Base-by-base conservation (phyloP, 805 yeast species). In the Lipomyces japonicus region DNA sequence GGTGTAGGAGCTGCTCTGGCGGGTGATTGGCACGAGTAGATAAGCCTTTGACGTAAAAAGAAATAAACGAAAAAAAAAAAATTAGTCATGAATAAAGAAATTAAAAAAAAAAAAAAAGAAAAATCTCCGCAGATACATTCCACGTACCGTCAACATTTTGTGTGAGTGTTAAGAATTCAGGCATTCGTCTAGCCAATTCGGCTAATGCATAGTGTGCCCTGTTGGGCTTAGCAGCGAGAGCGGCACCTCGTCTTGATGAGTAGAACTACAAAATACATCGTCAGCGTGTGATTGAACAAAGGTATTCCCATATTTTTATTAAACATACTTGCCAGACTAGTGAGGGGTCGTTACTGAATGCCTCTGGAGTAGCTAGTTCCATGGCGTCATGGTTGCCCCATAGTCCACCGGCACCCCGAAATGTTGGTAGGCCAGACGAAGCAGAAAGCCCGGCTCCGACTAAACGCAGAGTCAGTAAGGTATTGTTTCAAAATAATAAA, bases 291-390 rank as follows among this genome's bases (percentile, higher is more conserved):
- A n/a, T n/a, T n/a, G n/a, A n/a, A n/a, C n/a, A n/a, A n/a, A n/a
- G n/a, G n/a, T n/a, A n/a, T n/a, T n/a, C n/a, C n/a, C n/a, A 9
- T 42, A 30, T 9, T 42, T n/a, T 42, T 19, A 10, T 10, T 42
- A 48, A 19, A 38, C 47, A 4, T 43, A 36, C 88, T 63, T 86
- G 91, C 96, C 96, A 88, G 5, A 89, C 96, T 7, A 87, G 71
- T 0, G 86, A 86, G 0, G 96, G 95, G 63, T 88, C 90, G 18
- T 73, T 71, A 51, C 81, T 77, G 65, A 89, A 88, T 3, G 95
- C 96, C 63, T 88, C 96, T 0, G 95, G 95, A 0, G 96, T 88
- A 5, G 95, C 95, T 39, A 89, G 71, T 62, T 88, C 96, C 39
- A 86, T 81, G 59, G 89, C 80, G 45, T 83, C 83, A 68, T 79